Conservation (phyloP, 1,284 basidiomycete species). For the Gomphus bonarii region DNA sequence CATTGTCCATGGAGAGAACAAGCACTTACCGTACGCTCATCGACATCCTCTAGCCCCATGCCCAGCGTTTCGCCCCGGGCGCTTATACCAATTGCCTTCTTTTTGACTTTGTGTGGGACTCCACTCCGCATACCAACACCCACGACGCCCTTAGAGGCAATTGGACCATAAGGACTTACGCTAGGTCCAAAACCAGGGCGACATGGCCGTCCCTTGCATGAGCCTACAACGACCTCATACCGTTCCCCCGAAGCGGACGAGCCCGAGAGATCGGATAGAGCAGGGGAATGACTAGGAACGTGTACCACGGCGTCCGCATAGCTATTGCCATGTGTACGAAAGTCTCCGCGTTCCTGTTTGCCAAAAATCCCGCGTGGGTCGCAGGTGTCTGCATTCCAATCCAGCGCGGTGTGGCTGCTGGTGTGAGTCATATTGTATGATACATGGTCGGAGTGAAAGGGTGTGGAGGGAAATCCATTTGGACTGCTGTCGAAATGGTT, state of each 20-base stretch:
- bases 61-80: not conserved
- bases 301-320: not conserved
- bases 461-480: not conserved
- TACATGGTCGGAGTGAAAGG: not conserved
- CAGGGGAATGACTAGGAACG: not conserved
- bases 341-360: not conserved
- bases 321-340: not conserved
- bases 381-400: conserved; percentile 5
- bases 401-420: not conserved
- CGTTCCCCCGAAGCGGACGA: not conserved
- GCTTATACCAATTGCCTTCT: not conserved
- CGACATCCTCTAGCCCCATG: conserved; percentile 10
- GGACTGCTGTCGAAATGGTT: not conserved
- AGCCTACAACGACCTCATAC: not conserved
- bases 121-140: not conserved
- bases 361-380: conserved; percentile 7
- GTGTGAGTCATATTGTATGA: not conserved
- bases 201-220: not conserved
- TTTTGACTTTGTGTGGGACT: not conserved
- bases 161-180: not conserved
- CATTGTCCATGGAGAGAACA: not conserved
- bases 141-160: not conserved
- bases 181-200: not conserved
- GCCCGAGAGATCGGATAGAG: not conserved
- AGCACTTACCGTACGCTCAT: conserved; percentile 3